Evolutionary conservation across 768 basidiomycete genomes (phyloP).

Genomic region (Trametes cubensis): DNA sequence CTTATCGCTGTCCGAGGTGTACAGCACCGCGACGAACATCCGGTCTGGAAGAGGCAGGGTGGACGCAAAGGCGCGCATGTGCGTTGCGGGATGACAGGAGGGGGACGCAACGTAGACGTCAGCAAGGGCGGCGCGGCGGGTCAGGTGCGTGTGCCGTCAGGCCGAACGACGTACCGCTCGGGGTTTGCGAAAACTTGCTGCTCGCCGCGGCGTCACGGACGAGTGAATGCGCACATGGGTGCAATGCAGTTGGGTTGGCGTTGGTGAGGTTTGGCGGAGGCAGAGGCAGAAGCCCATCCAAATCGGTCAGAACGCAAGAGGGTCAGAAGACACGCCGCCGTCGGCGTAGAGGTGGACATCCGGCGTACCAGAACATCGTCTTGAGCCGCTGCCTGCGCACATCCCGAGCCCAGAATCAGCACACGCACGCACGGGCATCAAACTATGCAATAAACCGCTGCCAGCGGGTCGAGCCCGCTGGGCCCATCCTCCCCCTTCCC

Average conservation of each 20-base stretch:
- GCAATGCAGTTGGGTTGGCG: too few species aligned
- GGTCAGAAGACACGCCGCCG: slow-evolving; percentile 11
- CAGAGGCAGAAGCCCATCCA: too few species aligned
- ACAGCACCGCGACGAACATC: slow-evolving; percentile 80
- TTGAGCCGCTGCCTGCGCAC: slow-evolving; percentile 69
- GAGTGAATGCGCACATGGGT: too few species aligned
- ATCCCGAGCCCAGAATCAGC: slow-evolving; percentile 15
- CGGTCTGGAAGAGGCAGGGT: slow-evolving; percentile 51
- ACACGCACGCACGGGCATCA: slow-evolving; percentile 28
- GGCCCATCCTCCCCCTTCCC: too few species aligned
- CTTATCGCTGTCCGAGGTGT: slow-evolving; percentile 73
- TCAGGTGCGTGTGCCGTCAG: neutral
- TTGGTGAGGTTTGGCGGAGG: too few species aligned
- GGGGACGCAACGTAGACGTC: neutral
- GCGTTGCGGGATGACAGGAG: slow-evolving; percentile 3
- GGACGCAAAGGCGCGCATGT: slow-evolving; percentile 1
- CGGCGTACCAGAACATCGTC: slow-evolving; percentile 78
- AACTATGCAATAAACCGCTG: slow-evolving; percentile 17
- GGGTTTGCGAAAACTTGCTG: slow-evolving; percentile 73
- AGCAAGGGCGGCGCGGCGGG: neutral
- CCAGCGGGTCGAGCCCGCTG: too few species aligned
- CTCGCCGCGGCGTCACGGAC: slow-evolving; percentile 5
- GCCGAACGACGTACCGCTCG: slow-evolving; percentile 44
- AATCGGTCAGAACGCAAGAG: too few species aligned
- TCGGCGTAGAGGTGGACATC: slow-evolving; percentile 13